These are phyloP conservation scores for Hypoxylon fuscum DNA, from an alignment of 495 filamentous ascomycete genomes.

Conservation along the genomic window DNA sequence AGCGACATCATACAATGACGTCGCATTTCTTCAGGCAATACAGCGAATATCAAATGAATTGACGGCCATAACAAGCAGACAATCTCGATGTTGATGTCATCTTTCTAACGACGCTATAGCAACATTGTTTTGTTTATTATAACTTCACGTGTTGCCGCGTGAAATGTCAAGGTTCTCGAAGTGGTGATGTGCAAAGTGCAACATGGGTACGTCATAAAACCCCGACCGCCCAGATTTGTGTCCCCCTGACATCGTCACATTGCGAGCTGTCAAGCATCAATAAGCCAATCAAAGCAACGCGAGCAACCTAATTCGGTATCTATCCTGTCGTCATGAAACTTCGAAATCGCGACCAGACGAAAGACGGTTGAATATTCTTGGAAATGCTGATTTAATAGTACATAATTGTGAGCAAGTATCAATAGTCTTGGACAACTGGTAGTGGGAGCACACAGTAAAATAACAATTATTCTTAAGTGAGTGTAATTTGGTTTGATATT, in stretches of 20 bases:
- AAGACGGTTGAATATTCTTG: too few species aligned
- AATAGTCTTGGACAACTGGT: too few species aligned
- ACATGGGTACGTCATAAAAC: constrained; percentile 4
- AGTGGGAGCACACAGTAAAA: too few species aligned
- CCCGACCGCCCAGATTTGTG: neutral
- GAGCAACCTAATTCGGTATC: neutral
- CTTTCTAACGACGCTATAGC: neutral
- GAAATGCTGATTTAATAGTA: too few species aligned
- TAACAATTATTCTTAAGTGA: too few species aligned
- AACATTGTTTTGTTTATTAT: constrained; percentile 2
- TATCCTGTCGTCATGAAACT: neutral
- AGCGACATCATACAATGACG: neutral
- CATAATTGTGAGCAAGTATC: too few species aligned
- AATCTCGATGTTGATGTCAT: constrained; percentile 29
- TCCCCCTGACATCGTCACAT: neutral
- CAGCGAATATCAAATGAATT: neutral
- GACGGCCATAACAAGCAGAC: neutral
- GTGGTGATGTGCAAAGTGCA: neutral
- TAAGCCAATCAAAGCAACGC: neutral
- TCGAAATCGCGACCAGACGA: too few species aligned
- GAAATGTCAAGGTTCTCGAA: neutral
- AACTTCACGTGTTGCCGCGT: neutral
- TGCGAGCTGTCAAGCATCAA: neutral
- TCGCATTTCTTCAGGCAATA: neutral
- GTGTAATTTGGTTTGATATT: too few species aligned